These are phyloP conservation scores for Thamnidium elegans DNA, from an alignment of 192 early-diverging fungal genomes.

Conservation along the genomic window DNA sequence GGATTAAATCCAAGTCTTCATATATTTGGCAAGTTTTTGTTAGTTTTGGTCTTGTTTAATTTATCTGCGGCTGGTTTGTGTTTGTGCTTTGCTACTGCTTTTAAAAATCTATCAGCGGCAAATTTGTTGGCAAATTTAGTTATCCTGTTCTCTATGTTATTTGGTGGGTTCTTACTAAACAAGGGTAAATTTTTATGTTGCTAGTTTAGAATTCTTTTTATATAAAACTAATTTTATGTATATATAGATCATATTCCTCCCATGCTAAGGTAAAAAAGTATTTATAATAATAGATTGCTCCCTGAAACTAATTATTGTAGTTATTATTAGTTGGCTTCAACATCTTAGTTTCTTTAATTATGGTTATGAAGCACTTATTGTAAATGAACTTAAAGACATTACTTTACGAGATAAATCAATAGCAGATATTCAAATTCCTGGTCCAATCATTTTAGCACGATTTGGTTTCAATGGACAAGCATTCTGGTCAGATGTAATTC, in stretches of 20 bases:
- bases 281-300: not conserved
- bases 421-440: constrained; percentile 38
- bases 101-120: constrained; percentile 56
- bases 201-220: not conserved
- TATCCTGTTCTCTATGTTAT: constrained; percentile 75
- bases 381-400: constrained; percentile 53
- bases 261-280: constrained; percentile 26
- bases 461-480: constrained; percentile 40
- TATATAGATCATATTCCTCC: constrained; percentile 33
- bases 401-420: constrained; percentile 34
- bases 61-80: constrained; percentile 60
- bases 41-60: constrained; percentile 64
- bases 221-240: not conserved
- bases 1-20: constrained; percentile 45
- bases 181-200: constrained; percentile 42
- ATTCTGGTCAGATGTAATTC: constrained; percentile 30
- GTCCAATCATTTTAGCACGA: constrained; percentile 32
- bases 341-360: constrained; percentile 72
- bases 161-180: constrained; percentile 73
- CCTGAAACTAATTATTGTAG: not conserved
- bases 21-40: constrained; percentile 58
- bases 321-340: constrained; percentile 56
- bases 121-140: constrained; percentile 60
- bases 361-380: constrained; percentile 69
- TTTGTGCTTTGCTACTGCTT: constrained; percentile 52